A percentile compares a stretch with the other conserved stretches of the same genome.
Conservation (phyloP, 106 monocot species). For the Acorus gramineus region DNA sequence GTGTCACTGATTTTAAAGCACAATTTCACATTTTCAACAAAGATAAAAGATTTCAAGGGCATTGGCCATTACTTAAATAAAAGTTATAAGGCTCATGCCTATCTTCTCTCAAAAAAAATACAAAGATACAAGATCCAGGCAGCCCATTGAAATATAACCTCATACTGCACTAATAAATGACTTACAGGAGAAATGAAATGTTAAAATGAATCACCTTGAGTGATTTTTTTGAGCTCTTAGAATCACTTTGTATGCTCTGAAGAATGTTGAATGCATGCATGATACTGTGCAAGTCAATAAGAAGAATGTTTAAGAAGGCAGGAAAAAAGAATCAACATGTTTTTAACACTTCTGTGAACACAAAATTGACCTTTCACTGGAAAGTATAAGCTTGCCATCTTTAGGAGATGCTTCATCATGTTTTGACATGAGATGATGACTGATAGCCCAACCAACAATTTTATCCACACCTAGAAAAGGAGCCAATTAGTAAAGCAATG, state of each 20-base stretch:
- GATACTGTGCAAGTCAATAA: conserved; percentile 31
- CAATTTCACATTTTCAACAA: neutral
- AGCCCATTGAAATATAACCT: too few relatives aligned
- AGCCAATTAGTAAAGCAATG: neutral
- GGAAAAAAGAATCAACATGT: neutral
- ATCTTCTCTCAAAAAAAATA: too few relatives aligned
- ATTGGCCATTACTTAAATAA: neutral
- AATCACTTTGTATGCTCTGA: conserved; percentile 47
- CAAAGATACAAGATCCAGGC: too few relatives aligned
- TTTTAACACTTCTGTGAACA: neutral
- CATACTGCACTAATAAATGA: neutral
- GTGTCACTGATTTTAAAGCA: too few relatives aligned
- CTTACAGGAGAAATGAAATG: neutral
- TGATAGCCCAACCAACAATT: conserved; percentile 84
- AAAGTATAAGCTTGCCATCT: conserved; percentile 52
- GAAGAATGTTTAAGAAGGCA: neutral
- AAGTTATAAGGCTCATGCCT: neutral
- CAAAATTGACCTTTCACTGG: conserved; percentile 53
- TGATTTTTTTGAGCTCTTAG: conserved; percentile 68
- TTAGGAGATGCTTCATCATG: conserved; percentile 14
- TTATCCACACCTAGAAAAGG: conserved; percentile 66
- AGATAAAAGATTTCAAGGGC: neutral
- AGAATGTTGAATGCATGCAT: conserved; percentile 49
- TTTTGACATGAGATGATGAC: conserved; percentile 58
- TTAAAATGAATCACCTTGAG: conserved; percentile 38